phyloP scores from a whole-genome alignment of 345 rosid genomes.

The Arabis hirsuta region DNA sequence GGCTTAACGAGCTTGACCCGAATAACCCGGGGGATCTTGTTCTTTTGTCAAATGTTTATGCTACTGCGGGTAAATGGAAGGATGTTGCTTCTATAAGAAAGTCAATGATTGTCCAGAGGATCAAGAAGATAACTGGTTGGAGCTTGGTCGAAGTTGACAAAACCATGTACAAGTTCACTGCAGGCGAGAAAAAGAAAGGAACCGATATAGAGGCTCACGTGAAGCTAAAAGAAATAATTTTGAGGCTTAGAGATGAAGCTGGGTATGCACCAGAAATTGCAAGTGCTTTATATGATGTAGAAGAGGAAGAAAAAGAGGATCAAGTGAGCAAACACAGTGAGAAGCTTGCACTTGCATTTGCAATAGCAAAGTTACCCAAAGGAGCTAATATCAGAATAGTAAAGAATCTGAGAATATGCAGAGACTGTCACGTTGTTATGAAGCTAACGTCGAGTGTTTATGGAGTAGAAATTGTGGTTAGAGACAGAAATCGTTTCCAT shows the following conservation, averaged over 20 bases:
- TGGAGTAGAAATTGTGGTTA: conserved; percentile 56
- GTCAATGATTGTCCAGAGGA: conserved; percentile 43
- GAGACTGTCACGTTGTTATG: conserved; percentile 63
- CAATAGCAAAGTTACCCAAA: conserved; percentile 48
- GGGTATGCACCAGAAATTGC: conserved; percentile 61
- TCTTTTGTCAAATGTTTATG: conserved; percentile 58
- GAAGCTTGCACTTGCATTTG: conserved; percentile 75
- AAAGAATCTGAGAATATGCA: conserved; percentile 66
- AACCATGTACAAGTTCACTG: conserved; percentile 40
- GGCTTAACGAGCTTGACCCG: conserved; percentile 54
- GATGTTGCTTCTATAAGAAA: conserved; percentile 55
- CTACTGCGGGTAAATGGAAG: conserved; percentile 60
- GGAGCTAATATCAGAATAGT: conserved; percentile 55
- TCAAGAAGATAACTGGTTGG: conserved; percentile 58
- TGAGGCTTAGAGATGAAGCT: conserved; percentile 50
- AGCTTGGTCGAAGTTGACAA: conserved; percentile 52
- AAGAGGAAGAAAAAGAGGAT: conserved; percentile 69
- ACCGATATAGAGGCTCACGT: conserved; percentile 25
- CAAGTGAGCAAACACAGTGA: conserved; percentile 63
- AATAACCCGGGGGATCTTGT: conserved; percentile 56
- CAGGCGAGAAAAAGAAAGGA: conserved; percentile 35
- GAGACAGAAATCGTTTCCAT: conserved; percentile 74
- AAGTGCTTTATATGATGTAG: conserved; percentile 56
- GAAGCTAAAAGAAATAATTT: conserved; percentile 39
- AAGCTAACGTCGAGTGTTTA: conserved; percentile 60